phyloP scores from a whole-genome alignment of 805 yeast genomes.

The Grigorovia jiainica region DNA sequence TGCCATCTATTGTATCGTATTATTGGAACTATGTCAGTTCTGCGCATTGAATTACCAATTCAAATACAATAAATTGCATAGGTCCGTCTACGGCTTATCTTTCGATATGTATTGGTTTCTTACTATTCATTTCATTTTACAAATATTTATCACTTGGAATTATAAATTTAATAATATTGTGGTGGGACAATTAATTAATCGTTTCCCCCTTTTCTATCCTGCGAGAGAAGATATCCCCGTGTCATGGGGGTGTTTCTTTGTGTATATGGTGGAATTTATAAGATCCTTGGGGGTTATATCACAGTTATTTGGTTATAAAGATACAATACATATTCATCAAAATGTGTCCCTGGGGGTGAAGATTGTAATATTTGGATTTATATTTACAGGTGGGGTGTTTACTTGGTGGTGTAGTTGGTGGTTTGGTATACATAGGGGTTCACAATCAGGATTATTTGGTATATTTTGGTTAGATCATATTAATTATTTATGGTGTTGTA shows the following conservation, averaged over 20 bases:
- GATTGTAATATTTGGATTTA: conserved; percentile 1
- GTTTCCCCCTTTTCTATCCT: conserved; percentile 30
- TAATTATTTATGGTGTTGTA: conserved; percentile 33
- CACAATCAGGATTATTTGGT: conserved; percentile 22
- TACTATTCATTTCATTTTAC: conserved; percentile 7
- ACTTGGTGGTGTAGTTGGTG: conserved; percentile 4
- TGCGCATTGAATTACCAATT: conserved; percentile 2
- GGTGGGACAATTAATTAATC: conserved; percentile 17
- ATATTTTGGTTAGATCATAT: conserved; percentile 33
- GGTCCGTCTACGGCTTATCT: conserved; percentile 32
- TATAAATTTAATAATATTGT: conserved; percentile 19
- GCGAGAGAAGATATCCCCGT: conserved; percentile 14
- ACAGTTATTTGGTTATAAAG: conserved; percentile 23
- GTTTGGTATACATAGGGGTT: background rate
- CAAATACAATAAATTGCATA: conserved; percentile 20
- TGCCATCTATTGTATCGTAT: background rate
- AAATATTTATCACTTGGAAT: conserved; percentile 18
- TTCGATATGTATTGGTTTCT: conserved; percentile 25
- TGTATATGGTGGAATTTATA: conserved; percentile 11
- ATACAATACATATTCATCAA: conserved; percentile 32
- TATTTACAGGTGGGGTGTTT: conserved; percentile 5
- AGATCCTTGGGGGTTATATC: conserved; percentile 14
- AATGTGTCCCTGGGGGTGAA: conserved; percentile 23
- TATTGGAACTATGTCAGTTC: background rate
- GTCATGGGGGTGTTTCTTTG: conserved; percentile 12